A percentile compares a stretch with the other conserved stretches of the same genome.
Conservation (phyloP, 2,329 filamentous ascomycete genomes). For the Claviceps sp. region DNA sequence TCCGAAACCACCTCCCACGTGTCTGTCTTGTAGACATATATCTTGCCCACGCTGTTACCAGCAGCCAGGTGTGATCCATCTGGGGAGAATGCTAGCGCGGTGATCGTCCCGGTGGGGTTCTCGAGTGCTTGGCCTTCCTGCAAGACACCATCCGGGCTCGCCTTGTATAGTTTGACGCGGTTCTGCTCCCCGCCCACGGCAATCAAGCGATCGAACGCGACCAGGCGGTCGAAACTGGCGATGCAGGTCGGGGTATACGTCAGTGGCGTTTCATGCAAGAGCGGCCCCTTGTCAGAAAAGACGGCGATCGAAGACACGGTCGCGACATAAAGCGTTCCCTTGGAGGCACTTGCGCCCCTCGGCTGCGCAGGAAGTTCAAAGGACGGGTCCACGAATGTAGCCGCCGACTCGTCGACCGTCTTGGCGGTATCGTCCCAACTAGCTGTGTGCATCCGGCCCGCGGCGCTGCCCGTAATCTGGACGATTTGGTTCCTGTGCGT, state of each 20-base stretch:
- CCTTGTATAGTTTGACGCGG: conserved; percentile 56
- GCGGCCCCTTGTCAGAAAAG: conserved; percentile 43
- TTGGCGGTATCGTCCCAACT: conserved; percentile 91
- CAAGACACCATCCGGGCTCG: conserved; percentile 42
- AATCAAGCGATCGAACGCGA: conserved; percentile 53
- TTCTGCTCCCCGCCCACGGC: conserved; percentile 68
- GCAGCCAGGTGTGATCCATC: conserved; percentile 67
- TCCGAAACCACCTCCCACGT: conserved; percentile 65
- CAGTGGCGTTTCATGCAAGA: conserved; percentile 45
- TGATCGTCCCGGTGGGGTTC: conserved; percentile 58
- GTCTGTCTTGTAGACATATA: conserved; percentile 57
- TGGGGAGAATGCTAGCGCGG: conserved; percentile 70
- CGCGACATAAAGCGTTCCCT: conserved; percentile 41
- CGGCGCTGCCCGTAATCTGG: conserved; percentile 47
- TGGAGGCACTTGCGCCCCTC: conserved; percentile 51
- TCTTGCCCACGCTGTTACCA: conserved; percentile 75
- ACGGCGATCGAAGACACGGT: conserved; percentile 36
- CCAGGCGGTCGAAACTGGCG: conserved; percentile 49
- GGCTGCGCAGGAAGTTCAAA: conserved; percentile 66
- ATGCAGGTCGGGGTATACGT: conserved; percentile 57
- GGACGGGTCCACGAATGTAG: conserved; percentile 59
- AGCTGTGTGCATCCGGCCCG: conserved; percentile 63
- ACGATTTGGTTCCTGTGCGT: conserved; percentile 77
- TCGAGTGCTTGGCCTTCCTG: conserved; percentile 43
- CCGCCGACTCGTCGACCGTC: conserved; percentile 59